Evolutionary conservation across 2,329 filamentous ascomycete genomes (phyloP).

Genomic region (Stenocarpella maydis): DNA sequence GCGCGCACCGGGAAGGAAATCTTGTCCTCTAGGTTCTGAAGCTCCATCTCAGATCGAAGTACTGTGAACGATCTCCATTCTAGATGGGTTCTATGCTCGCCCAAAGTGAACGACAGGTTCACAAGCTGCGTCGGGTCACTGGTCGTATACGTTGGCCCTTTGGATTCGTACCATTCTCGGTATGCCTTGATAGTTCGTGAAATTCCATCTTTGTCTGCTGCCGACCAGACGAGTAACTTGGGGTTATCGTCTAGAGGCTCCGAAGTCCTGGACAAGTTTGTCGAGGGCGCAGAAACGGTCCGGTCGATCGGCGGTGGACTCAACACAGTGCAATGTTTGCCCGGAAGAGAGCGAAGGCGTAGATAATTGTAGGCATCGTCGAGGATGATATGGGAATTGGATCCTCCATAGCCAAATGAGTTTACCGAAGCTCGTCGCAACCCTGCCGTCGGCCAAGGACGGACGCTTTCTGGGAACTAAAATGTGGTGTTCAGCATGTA

Average conservation of each 20-base stretch:
- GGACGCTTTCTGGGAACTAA: constrained; percentile 32
- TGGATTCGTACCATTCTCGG: no score
- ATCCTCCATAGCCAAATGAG: constrained; percentile 54
- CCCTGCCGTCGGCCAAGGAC: not conserved
- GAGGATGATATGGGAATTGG: constrained; percentile 51
- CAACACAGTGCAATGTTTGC: not conserved
- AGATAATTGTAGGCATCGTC: constrained; percentile 22
- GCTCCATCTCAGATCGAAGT: not conserved
- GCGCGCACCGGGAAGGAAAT: not conserved
- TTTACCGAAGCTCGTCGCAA: constrained; percentile 43
- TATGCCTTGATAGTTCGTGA: no score
- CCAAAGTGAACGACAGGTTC: not conserved
- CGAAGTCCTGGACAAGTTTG: no score
- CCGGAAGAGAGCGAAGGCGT: not conserved
- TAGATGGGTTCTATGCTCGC: not conserved
- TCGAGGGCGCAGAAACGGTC: no score
- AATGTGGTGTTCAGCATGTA: no score
- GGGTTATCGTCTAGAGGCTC: no score
- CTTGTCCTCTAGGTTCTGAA: not conserved
- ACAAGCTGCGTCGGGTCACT: no score
- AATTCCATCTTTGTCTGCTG: no score
- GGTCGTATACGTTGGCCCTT: no score
- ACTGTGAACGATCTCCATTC: not conserved
- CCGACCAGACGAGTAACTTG: no score
- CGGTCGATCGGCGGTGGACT: not conserved